These are phyloP conservation scores for Hysterangium stoloniferum DNA, from an alignment of 768 basidiomycete species.

Conservation along the genomic window DNA sequence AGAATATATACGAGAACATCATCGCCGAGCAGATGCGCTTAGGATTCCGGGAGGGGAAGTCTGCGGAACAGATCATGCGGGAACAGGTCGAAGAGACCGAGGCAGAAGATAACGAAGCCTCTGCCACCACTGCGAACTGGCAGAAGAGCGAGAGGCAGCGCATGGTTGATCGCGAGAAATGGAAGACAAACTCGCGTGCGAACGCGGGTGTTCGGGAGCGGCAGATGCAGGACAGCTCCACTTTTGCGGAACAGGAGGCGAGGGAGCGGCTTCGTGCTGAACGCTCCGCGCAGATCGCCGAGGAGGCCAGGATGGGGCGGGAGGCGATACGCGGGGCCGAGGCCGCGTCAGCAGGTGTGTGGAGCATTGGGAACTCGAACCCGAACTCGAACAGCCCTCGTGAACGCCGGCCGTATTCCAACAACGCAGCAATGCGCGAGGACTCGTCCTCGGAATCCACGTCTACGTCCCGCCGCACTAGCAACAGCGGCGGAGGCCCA, in stretches of 20 bases:
- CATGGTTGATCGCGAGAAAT: background rate
- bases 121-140: constrained; percentile 1
- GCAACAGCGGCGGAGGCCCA: background rate
- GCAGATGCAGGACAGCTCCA: background rate
- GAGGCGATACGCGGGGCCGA: background rate
- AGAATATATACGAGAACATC: background rate
- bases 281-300: background rate
- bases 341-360: background rate
- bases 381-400: background rate
- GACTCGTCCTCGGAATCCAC: background rate
- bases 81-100: background rate
- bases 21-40: background rate
- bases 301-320: background rate
- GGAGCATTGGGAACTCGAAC: constrained; percentile 1
- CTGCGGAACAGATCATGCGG: background rate
- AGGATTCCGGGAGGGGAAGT: background rate
- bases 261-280: background rate
- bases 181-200: background rate
- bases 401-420: background rate
- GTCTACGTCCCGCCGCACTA: background rate
- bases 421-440: too few relatives aligned
- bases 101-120: background rate
- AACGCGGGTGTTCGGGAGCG: background rate
- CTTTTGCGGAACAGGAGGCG: background rate
- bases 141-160: constrained; percentile 5